These are phyloP conservation scores for Xylaria sp. DNA, from an alignment of 2,329 filamentous ascomycete species.

Conservation along the genomic window DNA sequence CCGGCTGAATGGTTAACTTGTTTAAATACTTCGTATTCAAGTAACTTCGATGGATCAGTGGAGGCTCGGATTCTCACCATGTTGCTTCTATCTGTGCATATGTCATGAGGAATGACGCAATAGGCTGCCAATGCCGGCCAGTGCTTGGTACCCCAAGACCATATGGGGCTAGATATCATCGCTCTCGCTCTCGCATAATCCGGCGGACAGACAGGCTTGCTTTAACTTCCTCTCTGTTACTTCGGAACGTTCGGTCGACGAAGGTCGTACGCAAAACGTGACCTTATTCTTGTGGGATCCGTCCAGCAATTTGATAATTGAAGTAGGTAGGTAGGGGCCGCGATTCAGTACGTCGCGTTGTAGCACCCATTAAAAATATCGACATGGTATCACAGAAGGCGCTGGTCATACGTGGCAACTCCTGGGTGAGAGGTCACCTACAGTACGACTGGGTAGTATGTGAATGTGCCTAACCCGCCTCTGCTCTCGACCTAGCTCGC, in stretches of 20 bases:
- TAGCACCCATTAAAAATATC: background rate
- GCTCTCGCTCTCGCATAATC: background rate
- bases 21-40: no score
- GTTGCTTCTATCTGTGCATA: no score
- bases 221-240: background rate
- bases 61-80: no score
- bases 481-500: background rate
- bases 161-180: background rate
- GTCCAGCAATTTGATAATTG: background rate
- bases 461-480: background rate
- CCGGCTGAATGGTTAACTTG: no score
- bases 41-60: no score
- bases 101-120: constrained; percentile 1
- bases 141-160: background rate
- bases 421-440: no score
- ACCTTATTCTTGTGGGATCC: background rate
- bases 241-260: no score
- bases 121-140: background rate
- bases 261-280: background rate
- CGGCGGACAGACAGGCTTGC: background rate
- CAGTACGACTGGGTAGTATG: background rate
- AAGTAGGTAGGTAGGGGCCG: background rate
- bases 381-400: constrained; percentile 2
- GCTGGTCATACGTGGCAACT: background rate
- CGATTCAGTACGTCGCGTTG: background rate